Base-by-base conservation (phyloP, 306 rosid species). In the Sindora glabra region DNA sequence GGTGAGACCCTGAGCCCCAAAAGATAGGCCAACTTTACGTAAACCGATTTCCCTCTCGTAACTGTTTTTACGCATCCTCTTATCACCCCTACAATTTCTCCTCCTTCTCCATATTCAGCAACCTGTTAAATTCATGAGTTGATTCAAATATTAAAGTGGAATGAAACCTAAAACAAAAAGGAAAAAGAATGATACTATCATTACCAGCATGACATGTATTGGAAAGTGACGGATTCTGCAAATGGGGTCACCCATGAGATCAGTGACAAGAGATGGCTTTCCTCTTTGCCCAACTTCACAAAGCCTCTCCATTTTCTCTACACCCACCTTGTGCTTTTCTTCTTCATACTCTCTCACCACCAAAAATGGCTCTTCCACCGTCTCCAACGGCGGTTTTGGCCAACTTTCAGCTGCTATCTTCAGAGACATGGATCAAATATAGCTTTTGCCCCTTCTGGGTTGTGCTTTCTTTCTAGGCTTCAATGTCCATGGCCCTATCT, bases 1-100 rank as follows among this genome's bases (percentile, higher is more conserved):
- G 79, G 87, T 27, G 96, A 92, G 75, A 92, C 92, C 76, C 98
- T 82, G 1, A 92, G 87, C 8, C 98, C 98, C 80, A 92, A 67
- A 63, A 92, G 74, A 78, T 88, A 91, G 63, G 89, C 98, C 42
- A 91, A 54, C 78, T 81, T 79, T 17, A 68, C 84, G 64, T 59
- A 79, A 59, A 48, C 66, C 10, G 83, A 81, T 66, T 77, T 77
- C 55, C 85, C 90, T 65, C 73, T 62, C 33, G 90, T 65, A 21
- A 81, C 98, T 64, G 80, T 79, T 63, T 92, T 92, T 10, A 86
- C 83, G 68, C 95, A 92, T n/a, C 95, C 98, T 32, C 95, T 83
- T 74, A 92, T 76, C 59, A 81, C 80, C 40, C 98, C 98, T 12
- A 81, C 88, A 42, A 86, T 77, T 65, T 83, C 84, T 59, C 78